These are phyloP conservation scores for Penicillium hordei DNA, from an alignment of 2,329 filamentous ascomycete genomes.

Conservation along the genomic window DNA sequence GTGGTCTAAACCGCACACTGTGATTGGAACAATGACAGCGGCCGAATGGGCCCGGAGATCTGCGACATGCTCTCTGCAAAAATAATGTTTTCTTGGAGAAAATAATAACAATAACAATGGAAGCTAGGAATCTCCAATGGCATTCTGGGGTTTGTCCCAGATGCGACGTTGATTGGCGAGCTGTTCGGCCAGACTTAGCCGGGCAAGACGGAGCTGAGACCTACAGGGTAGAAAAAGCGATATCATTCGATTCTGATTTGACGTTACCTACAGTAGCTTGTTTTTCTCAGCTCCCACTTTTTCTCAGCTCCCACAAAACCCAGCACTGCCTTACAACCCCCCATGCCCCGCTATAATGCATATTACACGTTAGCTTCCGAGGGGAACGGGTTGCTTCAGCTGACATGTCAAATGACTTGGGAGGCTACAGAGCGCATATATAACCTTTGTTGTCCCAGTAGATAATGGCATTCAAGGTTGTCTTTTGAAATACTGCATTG, in stretches of 20 bases:
- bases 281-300: slow-evolving; percentile 8
- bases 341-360: slow-evolving; percentile 1
- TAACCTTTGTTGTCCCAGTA: neutral
- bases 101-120: neutral
- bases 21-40: slow-evolving; percentile 8
- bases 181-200: slow-evolving; percentile 14
- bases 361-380: neutral
- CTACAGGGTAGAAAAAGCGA: neutral
- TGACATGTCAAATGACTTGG: neutral
- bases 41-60: neutral
- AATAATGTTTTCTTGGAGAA: neutral
- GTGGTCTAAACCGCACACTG: neutral
- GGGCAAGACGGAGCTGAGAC: slow-evolving; percentile 8
- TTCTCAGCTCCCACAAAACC: slow-evolving; percentile 7
- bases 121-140: neutral
- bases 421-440: neutral
- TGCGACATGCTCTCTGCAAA: neutral
- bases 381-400: neutral
- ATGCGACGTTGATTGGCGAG: slow-evolving; percentile 15
- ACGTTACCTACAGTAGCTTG: neutral
- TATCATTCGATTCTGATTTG: slow-evolving; percentile 5
- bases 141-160: neutral
- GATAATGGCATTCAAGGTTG: neutral
- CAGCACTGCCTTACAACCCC: neutral
- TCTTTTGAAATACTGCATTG: neutral